Percentiles rank a stretch among this genome's conserved stretches.
These are phyloP conservation scores for Fagopyrum homotropicum DNA, from an alignment of 148 eudicot species.

Conservation along the genomic window DNA sequence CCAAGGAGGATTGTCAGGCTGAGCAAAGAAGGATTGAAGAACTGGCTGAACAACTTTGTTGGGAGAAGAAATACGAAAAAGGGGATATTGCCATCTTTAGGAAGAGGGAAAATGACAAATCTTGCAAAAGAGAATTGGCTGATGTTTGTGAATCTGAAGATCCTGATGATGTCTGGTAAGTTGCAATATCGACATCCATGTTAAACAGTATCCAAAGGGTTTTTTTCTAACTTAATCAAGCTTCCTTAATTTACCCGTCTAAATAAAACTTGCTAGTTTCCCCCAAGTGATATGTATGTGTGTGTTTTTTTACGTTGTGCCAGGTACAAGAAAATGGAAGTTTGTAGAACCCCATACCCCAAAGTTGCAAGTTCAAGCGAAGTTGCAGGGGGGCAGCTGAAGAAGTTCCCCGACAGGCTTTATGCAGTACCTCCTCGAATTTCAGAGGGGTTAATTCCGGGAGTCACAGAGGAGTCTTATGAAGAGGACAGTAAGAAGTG, in stretches of 20 bases:
- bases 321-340: constrained; percentile 75
- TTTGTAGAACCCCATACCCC: constrained; percentile 56
- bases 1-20: constrained; percentile 49
- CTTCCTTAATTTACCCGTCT: not conserved
- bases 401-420: constrained; percentile 56
- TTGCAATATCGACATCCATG: not conserved
- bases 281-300: not conserved
- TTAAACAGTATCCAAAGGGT: not conserved
- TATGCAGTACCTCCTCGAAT: constrained; percentile 58
- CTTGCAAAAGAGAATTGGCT: constrained; percentile 36
- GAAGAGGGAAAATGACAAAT: constrained; percentile 45
- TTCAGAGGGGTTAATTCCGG: constrained; percentile 46
- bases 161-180: constrained; percentile 72
- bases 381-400: constrained; percentile 46
- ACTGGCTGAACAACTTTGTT: constrained; percentile 59
- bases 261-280: not conserved
- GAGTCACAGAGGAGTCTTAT: constrained; percentile 47
- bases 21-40: constrained; percentile 66
- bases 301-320: not conserved
- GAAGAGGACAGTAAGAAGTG: constrained; percentile 49
- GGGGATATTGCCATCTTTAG: constrained; percentile 71
- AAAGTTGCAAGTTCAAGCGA: constrained; percentile 31
- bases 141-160: constrained; percentile 43
- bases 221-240: not conserved
- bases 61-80: constrained; percentile 83